These are phyloP conservation scores for Rhodotorula sp. DNA, from an alignment of 1,284 basidiomycete species.

Conservation along the genomic window DNA sequence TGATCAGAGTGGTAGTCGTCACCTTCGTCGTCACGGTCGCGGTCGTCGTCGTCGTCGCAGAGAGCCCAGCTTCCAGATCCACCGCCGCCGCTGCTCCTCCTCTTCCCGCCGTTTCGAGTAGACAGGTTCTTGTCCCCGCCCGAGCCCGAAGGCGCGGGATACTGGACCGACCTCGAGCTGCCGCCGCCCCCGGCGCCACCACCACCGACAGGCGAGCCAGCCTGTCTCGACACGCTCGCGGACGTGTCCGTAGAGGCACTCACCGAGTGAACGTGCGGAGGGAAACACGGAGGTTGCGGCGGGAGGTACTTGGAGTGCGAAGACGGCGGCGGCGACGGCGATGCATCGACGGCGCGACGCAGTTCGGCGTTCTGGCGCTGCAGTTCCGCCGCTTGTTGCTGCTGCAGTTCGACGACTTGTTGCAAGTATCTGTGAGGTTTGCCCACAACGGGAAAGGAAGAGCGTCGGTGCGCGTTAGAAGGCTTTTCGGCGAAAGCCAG, in stretches of 20 bases:
- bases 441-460: not conserved
- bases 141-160: not conserved
- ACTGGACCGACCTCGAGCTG: not conserved
- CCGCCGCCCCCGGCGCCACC: not conserved
- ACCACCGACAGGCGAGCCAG: not conserved
- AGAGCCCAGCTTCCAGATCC: not conserved
- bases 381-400: conserved; percentile 69
- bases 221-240: not conserved
- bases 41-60: not conserved
- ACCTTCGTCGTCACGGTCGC: not conserved
- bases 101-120: not conserved
- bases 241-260: not conserved
- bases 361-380: conserved; percentile 52
- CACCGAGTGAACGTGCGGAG: not conserved
- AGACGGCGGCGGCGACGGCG: not conserved
- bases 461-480: not conserved
- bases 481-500: not conserved
- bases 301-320: not conserved
- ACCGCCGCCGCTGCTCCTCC: not conserved
- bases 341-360: not conserved
- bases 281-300: conserved; percentile 8
- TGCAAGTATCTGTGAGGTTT: conserved; percentile 64
- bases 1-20: no score
- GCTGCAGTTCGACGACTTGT: conserved; percentile 73
- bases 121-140: not conserved